A percentile compares a stretch with the other conserved stretches of the same genome.
phyloP scores from a whole-genome alignment of 306 rosid species.

The Malus sieversii region DNA sequence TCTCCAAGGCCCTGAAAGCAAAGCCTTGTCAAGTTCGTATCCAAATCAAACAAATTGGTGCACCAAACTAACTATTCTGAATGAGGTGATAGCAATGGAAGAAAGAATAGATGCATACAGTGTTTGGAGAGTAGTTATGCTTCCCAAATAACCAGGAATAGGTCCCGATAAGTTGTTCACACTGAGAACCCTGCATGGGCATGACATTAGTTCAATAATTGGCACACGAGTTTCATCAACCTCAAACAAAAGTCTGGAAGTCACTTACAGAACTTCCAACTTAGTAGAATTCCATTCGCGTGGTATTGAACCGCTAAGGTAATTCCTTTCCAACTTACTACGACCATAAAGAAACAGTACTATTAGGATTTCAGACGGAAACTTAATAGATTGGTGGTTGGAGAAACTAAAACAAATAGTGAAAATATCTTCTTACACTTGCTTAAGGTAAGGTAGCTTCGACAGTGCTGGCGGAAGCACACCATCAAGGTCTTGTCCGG shows the following conservation, averaged over 20 bases:
- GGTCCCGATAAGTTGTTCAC: slow-evolving; percentile 27
- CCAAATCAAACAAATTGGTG: neutral
- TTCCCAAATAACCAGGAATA: slow-evolving; percentile 23
- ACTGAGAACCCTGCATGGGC: slow-evolving; percentile 11
- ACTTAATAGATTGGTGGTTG: neutral
- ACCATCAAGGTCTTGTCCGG: slow-evolving; percentile 26
- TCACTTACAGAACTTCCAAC: slow-evolving; percentile 17
- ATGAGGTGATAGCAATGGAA: neutral
- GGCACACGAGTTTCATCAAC: neutral
- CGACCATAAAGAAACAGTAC: neutral
- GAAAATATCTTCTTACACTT: slow-evolving; percentile 1
- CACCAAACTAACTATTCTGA: neutral
- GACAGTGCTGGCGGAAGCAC: slow-evolving; percentile 23
- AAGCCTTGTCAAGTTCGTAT: neutral
- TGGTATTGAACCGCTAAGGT: slow-evolving; percentile 22
- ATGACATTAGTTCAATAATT: neutral
- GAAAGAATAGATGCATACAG: slow-evolving; percentile 10
- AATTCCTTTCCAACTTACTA: slow-evolving; percentile 13
- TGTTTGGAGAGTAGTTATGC: slow-evolving; percentile 15
- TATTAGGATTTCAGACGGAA: neutral
- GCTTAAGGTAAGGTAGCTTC: slow-evolving; percentile 11
- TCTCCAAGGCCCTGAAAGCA: slow-evolving; percentile 18
- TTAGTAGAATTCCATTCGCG: slow-evolving; percentile 10
- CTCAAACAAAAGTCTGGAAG: neutral
- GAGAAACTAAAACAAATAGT: neutral